These are phyloP conservation scores for Mortierella sp. DNA, from an alignment of 371 early-diverging fungal genomes.

Conservation along the genomic window DNA sequence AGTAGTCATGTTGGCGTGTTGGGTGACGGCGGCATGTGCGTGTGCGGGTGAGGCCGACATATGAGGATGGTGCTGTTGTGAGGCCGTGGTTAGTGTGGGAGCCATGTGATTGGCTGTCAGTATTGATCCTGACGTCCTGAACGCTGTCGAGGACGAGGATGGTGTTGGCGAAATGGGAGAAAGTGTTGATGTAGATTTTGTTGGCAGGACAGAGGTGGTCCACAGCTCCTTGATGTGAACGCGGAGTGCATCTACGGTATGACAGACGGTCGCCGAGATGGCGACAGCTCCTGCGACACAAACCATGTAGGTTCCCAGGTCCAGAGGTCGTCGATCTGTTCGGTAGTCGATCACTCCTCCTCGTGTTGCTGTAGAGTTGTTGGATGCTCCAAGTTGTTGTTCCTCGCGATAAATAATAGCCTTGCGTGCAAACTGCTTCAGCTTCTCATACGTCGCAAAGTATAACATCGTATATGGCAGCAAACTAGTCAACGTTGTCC, in stretches of 20 bases:
- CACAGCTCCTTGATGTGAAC: neutral
- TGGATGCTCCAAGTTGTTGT: neutral
- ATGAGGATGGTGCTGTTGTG: neutral
- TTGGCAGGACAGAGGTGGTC: neutral
- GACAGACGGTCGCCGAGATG: conserved; percentile 38
- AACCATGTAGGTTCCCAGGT: conserved; percentile 36
- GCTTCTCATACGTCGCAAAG: conserved; percentile 51
- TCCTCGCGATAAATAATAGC: neutral
- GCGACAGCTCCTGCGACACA: conserved; percentile 41
- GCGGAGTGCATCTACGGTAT: conserved; percentile 26
- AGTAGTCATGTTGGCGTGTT: conserved; percentile 1
- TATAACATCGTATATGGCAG: conserved; percentile 54
- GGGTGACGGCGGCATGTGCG: neutral
- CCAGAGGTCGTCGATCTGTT: conserved; percentile 5
- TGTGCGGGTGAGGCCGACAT: neutral
- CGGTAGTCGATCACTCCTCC: conserved; percentile 4
- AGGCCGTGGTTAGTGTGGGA: neutral
- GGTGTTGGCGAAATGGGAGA: neutral
- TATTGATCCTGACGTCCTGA: neutral
- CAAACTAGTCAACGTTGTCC: conserved; percentile 17
- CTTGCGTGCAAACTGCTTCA: conserved; percentile 35
- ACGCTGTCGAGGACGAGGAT: neutral
- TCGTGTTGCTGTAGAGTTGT: neutral
- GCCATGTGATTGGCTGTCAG: neutral
- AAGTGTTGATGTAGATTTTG: neutral